Evolutionary conservation across 2,329 filamentous ascomycete genomes (phyloP).

Genomic region (Trichophaea hybrida): DNA sequence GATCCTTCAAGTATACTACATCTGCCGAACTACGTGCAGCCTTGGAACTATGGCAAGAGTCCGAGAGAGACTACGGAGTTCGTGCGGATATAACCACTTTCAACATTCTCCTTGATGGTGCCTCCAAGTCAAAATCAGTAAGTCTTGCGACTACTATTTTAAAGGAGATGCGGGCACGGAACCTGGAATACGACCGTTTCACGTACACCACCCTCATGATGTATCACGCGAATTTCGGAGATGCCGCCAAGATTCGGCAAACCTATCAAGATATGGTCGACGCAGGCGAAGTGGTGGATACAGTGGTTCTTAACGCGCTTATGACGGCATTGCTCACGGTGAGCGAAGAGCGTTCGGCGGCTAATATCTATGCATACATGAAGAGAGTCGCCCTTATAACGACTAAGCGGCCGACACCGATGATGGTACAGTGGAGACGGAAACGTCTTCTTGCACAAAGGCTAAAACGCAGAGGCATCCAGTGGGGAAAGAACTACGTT

Average conservation of each 20-base stretch:
- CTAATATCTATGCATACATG: conserved; percentile 74
- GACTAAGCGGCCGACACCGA: conserved; percentile 18
- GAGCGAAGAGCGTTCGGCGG: conserved; percentile 61
- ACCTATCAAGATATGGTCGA: conserved; percentile 75
- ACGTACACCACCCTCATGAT: conserved; percentile 72
- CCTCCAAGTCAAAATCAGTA: conserved; percentile 73
- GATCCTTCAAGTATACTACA: conserved; percentile 48
- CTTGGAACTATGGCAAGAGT: conserved; percentile 70
- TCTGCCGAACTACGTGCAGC: conserved; percentile 51
- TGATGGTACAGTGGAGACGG: conserved; percentile 6
- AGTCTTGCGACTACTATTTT: conserved; percentile 71
- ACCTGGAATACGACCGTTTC: conserved; percentile 57
- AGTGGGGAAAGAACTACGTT: conserved; percentile 6
- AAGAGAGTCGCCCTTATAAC: conserved; percentile 29
- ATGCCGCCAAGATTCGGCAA: conserved; percentile 58
- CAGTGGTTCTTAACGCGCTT: conserved; percentile 71
- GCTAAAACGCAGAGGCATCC: conserved; percentile 9
- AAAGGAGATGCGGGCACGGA: conserved; percentile 60
- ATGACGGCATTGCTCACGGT: conserved; percentile 63
- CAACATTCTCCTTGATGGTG: conserved; percentile 80
- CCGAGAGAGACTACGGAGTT: conserved; percentile 60
- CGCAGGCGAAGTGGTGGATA: conserved; percentile 76
- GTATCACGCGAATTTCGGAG: conserved; percentile 60
- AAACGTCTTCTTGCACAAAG: conserved; percentile 19
- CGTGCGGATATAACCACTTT: conserved; percentile 66